Base-by-base conservation (phyloP, 2,329 filamentous ascomycete species). In the Claviceps sp. region DNA sequence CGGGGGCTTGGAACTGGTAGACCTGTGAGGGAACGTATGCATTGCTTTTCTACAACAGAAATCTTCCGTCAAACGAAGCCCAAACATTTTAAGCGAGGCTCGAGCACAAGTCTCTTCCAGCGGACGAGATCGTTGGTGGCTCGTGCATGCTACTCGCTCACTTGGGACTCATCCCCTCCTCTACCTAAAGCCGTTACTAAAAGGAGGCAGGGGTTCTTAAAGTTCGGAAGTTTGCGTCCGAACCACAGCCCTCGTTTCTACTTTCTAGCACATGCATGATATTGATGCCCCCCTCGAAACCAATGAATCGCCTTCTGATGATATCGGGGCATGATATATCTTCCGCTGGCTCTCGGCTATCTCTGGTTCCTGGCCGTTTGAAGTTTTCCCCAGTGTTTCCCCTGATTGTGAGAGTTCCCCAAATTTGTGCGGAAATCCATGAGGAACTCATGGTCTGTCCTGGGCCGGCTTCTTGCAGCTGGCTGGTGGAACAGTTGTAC, bases 381-480 rank as follows among this genome's bases (percentile, higher is more conserved):
- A n/a, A 16, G 3, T 42, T 19, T 19, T 14, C 19, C n/a, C 5
- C 13, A 30, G 38, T 24, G 16, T 19, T 46, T 24, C 17, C 4
- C 17, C 19, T 34, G 16, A 42, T 10, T 34, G 30, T 34, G 30
- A 34, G 30, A 11, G 30, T 11, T 34, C 10, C 10, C 30, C 30
- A 11, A 34, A 11, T 19, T 8, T n/a, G 19, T 2, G 37, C 47
- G 22, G 22, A 19, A 14, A 16, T 22, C 16, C 4, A 41, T 11
- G 34, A 50, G n/a, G 13, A n/a, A 19, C 17, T 30, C 14, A 24
- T 39, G 14, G 11, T 39, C 16, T 47, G 19, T 6, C 47, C 10
- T 47, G n/a, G 38, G 19, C n/a, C 48, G 48, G 48, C 48, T 50
- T 17, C 4, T 44, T 50, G 48, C 48, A 49, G 38, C 22, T 49